Evolutionary conservation across 2,329 filamentous ascomycete species (phyloP).

Genomic region (Botryotinia globosa): DNA sequence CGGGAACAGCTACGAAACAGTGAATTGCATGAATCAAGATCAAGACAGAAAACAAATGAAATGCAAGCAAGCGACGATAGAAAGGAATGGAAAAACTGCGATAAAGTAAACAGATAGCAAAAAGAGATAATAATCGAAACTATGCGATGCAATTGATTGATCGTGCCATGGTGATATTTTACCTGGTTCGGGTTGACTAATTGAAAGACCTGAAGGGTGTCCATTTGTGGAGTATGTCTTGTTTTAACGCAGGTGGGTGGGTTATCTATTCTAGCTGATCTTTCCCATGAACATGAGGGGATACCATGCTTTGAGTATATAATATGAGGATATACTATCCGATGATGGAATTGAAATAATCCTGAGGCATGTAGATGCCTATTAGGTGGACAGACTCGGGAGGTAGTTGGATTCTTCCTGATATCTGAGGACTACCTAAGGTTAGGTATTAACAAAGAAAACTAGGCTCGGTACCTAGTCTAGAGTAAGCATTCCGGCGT

Average conservation of each 20-base stretch:
- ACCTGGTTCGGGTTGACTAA: neutral
- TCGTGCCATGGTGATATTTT: neutral
- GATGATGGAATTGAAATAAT: neutral
- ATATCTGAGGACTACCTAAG: neutral
- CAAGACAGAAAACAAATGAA: neutral
- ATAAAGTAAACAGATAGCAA: neutral
- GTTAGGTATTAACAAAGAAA: neutral
- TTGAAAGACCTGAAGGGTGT: neutral
- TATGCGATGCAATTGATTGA: neutral
- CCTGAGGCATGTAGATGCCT: neutral
- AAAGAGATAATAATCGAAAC: neutral
- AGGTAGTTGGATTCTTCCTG: neutral
- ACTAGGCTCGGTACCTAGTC: neutral
- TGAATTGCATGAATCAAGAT: neutral
- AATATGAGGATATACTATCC: neutral
- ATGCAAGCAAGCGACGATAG: neutral
- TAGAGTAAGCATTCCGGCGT: neutral
- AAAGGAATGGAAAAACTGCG: neutral
- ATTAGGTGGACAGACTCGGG: too few species aligned
- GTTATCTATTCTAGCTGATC: neutral
- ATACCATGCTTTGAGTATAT: neutral
- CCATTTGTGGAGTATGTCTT: constrained; percentile 2
- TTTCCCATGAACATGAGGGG: neutral
- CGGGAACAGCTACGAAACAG: neutral
- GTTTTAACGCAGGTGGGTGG: neutral